Conservation (phyloP, 805 yeast species). For the Kregervanrija fluxuum region DNA sequence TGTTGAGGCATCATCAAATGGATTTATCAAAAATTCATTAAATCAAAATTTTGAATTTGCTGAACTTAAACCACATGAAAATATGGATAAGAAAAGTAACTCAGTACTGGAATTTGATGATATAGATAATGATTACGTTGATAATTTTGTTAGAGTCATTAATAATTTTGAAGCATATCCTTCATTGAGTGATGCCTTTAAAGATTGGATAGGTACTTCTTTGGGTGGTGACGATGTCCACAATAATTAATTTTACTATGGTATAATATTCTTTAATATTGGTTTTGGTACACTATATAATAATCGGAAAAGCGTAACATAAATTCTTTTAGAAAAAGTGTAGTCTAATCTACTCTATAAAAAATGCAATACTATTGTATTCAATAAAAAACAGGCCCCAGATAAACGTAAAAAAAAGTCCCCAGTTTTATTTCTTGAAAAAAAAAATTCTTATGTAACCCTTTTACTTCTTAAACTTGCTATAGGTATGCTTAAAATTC, state of each 20-base stretch:
- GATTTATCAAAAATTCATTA: slow-evolving; percentile 20
- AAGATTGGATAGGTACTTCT: slow-evolving; percentile 26
- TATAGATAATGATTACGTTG: slow-evolving; percentile 21
- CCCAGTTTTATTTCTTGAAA: neutral
- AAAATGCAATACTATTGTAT: no score
- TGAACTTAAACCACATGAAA: slow-evolving; percentile 10
- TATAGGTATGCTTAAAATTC: slow-evolving; percentile 27
- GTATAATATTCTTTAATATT: no score
- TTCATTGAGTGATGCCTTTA: slow-evolving; percentile 29
- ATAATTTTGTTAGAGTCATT: slow-evolving; percentile 27
- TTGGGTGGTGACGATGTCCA: slow-evolving; percentile 3
- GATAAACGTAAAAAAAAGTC: neutral
- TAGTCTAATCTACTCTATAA: no score
- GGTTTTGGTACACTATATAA: no score
- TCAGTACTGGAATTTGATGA: neutral
- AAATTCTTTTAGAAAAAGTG: no score
- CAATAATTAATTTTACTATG: no score
- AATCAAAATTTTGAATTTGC: slow-evolving; percentile 29
- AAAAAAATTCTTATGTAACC: neutral
- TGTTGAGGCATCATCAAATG: slow-evolving; percentile 1
- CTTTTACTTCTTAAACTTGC: slow-evolving; percentile 21
- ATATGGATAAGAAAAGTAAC: neutral
- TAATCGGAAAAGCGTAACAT: no score
- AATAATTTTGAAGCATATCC: slow-evolving; percentile 29
- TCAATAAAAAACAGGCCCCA: neutral